phyloP scores from a whole-genome alignment of 345 rosid genomes.

The Dipteronia dyeriana region DNA sequence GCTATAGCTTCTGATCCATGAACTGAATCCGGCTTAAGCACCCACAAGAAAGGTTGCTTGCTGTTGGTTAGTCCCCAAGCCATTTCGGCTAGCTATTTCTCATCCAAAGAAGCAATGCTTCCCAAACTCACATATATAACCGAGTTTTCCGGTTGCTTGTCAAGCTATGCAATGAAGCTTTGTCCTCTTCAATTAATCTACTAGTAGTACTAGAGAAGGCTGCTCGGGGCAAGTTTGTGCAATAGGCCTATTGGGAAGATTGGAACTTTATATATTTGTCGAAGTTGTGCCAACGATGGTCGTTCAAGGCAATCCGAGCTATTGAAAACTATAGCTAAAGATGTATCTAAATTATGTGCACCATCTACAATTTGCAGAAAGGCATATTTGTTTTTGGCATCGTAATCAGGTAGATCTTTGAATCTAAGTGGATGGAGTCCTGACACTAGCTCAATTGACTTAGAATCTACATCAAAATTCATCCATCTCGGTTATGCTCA shows the following conservation, averaged over 20 bases:
- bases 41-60: constrained; percentile 35
- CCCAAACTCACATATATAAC: constrained; percentile 33
- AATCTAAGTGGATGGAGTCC: constrained; percentile 12
- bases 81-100: constrained; percentile 24
- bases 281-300: constrained; percentile 18
- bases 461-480: constrained; percentile 14
- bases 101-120: constrained; percentile 27
- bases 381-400: constrained; percentile 13
- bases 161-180: constrained; percentile 30
- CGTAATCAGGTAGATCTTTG: constrained; percentile 28
- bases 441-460: not conserved
- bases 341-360: constrained; percentile 30
- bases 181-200: constrained; percentile 24
- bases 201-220: not conserved
- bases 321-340: no score
- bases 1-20: constrained; percentile 15
- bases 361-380: constrained; percentile 6
- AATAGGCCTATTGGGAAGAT: constrained; percentile 32
- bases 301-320: constrained; percentile 29
- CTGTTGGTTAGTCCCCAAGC: constrained; percentile 33
- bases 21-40: constrained; percentile 25
- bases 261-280: constrained; percentile 8
- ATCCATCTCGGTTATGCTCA: not conserved
- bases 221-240: constrained; percentile 24
- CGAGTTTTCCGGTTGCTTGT: constrained; percentile 23